Percentiles rank a stretch among this genome's conserved stretches.
These are phyloP conservation scores for Sphaerulina vaccinii DNA, from an alignment of 2,329 filamentous ascomycete genomes.

Conservation along the genomic window DNA sequence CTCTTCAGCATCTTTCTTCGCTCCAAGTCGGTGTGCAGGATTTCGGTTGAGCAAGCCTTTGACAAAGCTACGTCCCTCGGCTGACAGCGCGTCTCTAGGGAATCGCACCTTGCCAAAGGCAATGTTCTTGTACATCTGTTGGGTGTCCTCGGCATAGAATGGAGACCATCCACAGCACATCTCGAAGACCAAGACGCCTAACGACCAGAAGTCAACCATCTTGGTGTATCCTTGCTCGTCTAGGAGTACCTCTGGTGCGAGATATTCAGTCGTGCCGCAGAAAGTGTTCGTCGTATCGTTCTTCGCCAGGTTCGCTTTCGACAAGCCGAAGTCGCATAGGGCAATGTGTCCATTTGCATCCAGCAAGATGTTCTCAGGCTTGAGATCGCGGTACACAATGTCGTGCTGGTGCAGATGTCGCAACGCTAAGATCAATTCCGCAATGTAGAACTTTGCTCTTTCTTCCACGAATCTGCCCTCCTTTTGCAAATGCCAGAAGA, in stretches of 20 bases:
- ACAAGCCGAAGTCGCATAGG: conserved; percentile 94
- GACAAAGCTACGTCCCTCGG: conserved; percentile 95
- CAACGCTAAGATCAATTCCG: conserved; percentile 90
- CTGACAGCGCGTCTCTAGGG: conserved; percentile 87
- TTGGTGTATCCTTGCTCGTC: conserved; percentile 98
- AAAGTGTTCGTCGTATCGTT: conserved; percentile 99
- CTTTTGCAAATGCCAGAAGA: conserved; percentile 98
- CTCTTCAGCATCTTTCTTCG: conserved; percentile 86
- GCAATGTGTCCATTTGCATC: conserved; percentile 98
- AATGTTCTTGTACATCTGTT: conserved; percentile 99
- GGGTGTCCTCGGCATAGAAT: conserved; percentile 97
- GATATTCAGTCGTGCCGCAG: conserved; percentile 95
- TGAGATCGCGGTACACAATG: conserved; percentile 95
- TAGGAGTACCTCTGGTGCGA: conserved; percentile 89
- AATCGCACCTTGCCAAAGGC: conserved; percentile 98
- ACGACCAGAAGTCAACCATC: conserved; percentile 99
- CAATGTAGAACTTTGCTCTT: conserved; percentile 97
- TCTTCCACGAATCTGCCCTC: conserved; percentile 94
- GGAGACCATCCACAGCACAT: conserved; percentile 99
- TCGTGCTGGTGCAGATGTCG: conserved; percentile 95
- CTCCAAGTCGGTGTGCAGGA: conserved; percentile 89
- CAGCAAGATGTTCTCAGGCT: conserved; percentile 94
- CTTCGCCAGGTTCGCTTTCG: conserved; percentile 94
- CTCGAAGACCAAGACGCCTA: conserved; percentile 95
- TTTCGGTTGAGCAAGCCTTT: conserved; percentile 97